Base-by-base conservation (phyloP, 352 stramenopile genomes). In the Globisporangium splendens region DNA sequence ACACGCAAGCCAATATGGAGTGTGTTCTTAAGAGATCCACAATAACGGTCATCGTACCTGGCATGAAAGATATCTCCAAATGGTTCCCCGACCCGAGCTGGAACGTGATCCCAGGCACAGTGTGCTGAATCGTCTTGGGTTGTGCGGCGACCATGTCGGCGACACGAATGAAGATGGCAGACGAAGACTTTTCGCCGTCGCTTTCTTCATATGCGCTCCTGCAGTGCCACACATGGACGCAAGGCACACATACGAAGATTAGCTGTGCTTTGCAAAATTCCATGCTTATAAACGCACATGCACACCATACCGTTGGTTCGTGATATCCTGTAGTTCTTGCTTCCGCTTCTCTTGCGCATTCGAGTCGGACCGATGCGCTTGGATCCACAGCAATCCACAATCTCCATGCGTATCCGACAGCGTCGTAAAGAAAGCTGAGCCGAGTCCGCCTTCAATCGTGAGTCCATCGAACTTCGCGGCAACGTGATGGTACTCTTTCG, bases 41-140 rank as follows among this genome's bases (percentile, higher is more conserved):
- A 35, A 57, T 4, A 8, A n/a, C 18, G 2, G 3, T 1, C 20
- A 35, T 35, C 49, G 15, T 39, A 82, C 76, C 76, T 50, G 80
- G 78, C 72, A 90, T 83, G 59, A 88, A 90, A 2, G 68, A 64
- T 12, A 90, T 20, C 31, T 88, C 77, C n/a, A 90, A 61, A n/a
- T 56, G 33, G 39, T 72, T 54, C 2, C 68, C 74, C 15, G 52
- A 62, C 11, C 48, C 35, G 1, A 90, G 63, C 28, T 50, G 48
- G 22, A 88, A 54, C 13, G 72, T 62, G 50, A 88, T 66, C 4
- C 72, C 76, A 20, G 68, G 53, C 7, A 76, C 69, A 0, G 54
- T 70, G 44, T 83, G 79, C 50, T 90, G 80, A 33, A 82, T 62
- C 14, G 43, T 59, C 15, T 54, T 83, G 13, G 75, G 31, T 8